Evolutionary conservation across 179 eudicot species (phyloP).

Genomic region (Gypsophila paniculata): DNA sequence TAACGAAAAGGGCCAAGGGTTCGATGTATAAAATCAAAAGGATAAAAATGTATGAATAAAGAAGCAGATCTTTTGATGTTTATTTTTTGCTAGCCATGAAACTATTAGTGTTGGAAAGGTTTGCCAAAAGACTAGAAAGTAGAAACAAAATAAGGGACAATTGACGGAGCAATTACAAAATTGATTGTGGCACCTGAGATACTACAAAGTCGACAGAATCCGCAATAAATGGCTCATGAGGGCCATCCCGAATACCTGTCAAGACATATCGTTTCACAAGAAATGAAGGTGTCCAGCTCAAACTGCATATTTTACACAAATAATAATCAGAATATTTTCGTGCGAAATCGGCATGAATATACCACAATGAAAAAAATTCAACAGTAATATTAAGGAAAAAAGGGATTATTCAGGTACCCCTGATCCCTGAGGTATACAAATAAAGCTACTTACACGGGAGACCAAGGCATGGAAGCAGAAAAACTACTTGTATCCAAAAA

Average conservation of each 20-base stretch:
- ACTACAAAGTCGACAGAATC: conserved; percentile 99
- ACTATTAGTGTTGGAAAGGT: neutral
- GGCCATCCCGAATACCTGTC: conserved; percentile 83
- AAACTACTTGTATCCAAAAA: conserved; percentile 81
- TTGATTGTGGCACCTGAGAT: conserved; percentile 60
- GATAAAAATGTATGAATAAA: neutral
- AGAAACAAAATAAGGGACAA: conserved; percentile 1
- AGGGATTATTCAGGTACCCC: neutral
- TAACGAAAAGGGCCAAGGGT: neutral
- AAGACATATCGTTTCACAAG: conserved; percentile 86
- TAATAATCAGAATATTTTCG: conserved; percentile 8
- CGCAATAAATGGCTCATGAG: conserved; percentile 97
- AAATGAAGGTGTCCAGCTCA: conserved; percentile 94
- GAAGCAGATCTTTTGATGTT: neutral
- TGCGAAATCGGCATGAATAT: neutral
- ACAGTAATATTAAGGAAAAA: neutral
- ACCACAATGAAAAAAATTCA: no score
- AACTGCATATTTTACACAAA: conserved; percentile 52
- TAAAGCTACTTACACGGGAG: conserved; percentile 68
- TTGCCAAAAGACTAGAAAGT: neutral
- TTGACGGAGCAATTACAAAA: neutral
- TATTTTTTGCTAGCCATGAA: neutral
- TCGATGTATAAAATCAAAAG: neutral
- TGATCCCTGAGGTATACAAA: neutral
- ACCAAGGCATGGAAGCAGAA: conserved; percentile 94